These are phyloP conservation scores for Meredithiella fracta DNA, from an alignment of 2,329 filamentous ascomycete genomes.

Conservation along the genomic window DNA sequence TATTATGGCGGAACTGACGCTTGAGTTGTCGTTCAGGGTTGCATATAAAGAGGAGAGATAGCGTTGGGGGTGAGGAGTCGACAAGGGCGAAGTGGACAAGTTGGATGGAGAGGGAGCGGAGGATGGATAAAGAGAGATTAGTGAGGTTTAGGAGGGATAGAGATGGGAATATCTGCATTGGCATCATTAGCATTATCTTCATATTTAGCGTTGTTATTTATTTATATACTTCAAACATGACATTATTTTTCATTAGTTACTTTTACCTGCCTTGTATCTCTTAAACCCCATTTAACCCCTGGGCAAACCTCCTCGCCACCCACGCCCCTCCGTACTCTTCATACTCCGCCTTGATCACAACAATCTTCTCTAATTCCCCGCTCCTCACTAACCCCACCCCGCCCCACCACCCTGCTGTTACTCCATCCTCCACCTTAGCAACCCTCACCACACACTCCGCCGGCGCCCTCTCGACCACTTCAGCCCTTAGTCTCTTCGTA, in stretches of 20 bases:
- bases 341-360: conserved; percentile 81
- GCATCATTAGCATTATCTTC: no score
- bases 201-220: no score
- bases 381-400: conserved; percentile 63
- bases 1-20: no score
- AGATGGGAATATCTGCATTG: no score
- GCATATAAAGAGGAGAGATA: no score
- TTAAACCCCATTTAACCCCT: conserved; percentile 7
- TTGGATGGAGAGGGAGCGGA: not conserved
- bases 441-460: conserved; percentile 66
- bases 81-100: not conserved
- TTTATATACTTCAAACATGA: no score
- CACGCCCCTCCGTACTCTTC: conserved; percentile 66
- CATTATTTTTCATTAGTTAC: no score
- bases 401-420: conserved; percentile 72
- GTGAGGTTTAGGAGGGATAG: not conserved
- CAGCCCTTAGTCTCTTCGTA: conserved; percentile 58
- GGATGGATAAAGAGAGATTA: not conserved
- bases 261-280: not conserved
- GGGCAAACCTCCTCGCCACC: conserved; percentile 54
- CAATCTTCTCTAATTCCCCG: conserved; percentile 46
- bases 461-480: conserved; percentile 54
- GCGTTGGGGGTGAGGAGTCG: not conserved
- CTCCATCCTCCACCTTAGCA: conserved; percentile 50
- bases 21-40: no score